Base-by-base conservation (phyloP, 73 alveolate species). In the Blepharisma japonicum region DNA sequence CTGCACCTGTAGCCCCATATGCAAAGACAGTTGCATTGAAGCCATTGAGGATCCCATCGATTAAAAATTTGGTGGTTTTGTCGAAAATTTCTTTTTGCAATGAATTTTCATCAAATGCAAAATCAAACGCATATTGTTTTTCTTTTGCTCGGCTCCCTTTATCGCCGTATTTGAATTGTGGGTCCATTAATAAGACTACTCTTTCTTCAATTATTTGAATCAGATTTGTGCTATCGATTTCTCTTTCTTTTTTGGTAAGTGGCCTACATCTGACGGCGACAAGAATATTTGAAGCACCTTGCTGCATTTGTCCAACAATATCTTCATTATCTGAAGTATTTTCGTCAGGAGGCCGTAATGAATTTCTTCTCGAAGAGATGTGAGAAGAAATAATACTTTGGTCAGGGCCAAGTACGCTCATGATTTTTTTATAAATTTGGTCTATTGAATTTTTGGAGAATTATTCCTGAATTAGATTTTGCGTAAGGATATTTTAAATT, bases 1-100 rank as follows among this genome's bases (percentile, higher is more conserved):
- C 99, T 38, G 99, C 98, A 14, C 99, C 99, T 9, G 97, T 93
- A 32, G 99, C 98, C 1, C 99, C 99, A 90, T 95, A 97, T 2
- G 99, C 99, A 84, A 97, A 97, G 0, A 97, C 99, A 6, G 99
- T 97, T 11, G 99, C 96, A 88, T 97, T 97, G 68, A 84, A 97
- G 0, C 99, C 99, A 76, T 92, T 92, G 5, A 95, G 86, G 4
- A 97, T 94, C 25, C 99, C 99, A n/a, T 97, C 98, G 14, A 95
- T 83, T 42, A 97, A 71, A 71, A 89, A 91, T 82, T 85, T 87
- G 2, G 99, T 94, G 45, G 99, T 89, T 74, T 95, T 95, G 55
- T 91, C 92, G 72, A 87, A 97, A 20, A 97, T 94, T 42, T 90
- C 95, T 46, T 78, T 68, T 82, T 97, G 94, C 20, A 88, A 66